Percentiles rank a stretch among this genome's conserved stretches.
Conservation (phyloP, 169 alveolate genomes). For the Miamiensis avidus region DNA sequence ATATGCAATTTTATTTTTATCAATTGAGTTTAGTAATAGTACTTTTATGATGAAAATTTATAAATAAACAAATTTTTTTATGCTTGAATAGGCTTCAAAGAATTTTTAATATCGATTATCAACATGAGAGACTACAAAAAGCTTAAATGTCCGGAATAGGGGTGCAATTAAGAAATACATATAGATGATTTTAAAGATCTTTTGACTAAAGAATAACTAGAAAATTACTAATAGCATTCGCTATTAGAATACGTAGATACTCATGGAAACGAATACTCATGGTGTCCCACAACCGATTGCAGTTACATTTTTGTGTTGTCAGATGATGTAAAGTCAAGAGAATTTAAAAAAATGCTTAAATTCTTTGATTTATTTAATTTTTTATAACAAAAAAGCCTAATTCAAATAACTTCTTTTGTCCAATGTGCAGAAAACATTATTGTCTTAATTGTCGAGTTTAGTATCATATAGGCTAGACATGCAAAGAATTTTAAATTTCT, state of each 20-base stretch:
- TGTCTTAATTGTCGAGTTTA: constrained; percentile 71
- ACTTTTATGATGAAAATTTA: too few species aligned
- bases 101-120: too few species aligned
- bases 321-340: constrained; percentile 47
- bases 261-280: constrained; percentile 56
- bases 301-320: constrained; percentile 61
- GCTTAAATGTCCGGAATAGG: constrained; percentile 54
- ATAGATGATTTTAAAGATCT: constrained; percentile 25
- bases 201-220: constrained; percentile 27
- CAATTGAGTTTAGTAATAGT: too few species aligned
- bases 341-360: too few species aligned
- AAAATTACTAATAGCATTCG: constrained; percentile 31
- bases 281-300: constrained; percentile 82
- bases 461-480: constrained; percentile 63
- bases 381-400: too few species aligned
- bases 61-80: too few species aligned
- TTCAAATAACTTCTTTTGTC: too few species aligned
- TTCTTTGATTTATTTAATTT: too few species aligned
- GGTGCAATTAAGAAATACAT: constrained; percentile 39
- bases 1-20: too few species aligned
- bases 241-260: constrained; percentile 27
- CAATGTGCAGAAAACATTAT: constrained; percentile 62
- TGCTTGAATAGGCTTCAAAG: too few species aligned
- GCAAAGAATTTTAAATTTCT: constrained; percentile 63
- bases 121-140: too few species aligned